A percentile compares a stretch with the other conserved stretches of the same genome.
Evolutionary conservation across 164 flowering plant species (phyloP).

Genomic region (Protea cynaroides): DNA sequence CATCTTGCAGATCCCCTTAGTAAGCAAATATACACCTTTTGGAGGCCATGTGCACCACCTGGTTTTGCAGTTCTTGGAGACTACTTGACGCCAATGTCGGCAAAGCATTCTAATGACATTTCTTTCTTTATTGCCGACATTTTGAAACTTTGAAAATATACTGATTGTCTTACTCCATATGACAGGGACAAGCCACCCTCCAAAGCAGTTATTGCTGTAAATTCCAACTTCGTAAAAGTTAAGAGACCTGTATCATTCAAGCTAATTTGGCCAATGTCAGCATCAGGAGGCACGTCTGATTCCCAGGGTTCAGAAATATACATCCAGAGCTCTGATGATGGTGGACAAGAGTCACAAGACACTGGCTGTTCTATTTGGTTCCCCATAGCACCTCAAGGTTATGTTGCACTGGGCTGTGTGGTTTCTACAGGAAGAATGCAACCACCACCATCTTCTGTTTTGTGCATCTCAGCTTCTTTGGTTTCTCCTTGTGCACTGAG

Average conservation of each 20-base stretch:
- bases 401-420: conserved; percentile 92
- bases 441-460: too few species aligned
- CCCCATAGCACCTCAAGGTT: conserved; percentile 91
- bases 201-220: conserved; percentile 84
- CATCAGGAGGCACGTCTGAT: conserved; percentile 19
- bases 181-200: conserved; percentile 91
- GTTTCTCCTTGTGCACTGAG: too few species aligned
- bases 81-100: conserved; percentile 93
- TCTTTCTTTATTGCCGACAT: neutral
- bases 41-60: conserved; percentile 96
- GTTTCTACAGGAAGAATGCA: conserved; percentile 33
- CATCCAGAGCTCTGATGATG: too few species aligned
- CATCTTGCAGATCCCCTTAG: conserved; percentile 41
- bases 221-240: conserved; percentile 62
- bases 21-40: conserved; percentile 69
- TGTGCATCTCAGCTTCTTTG: too few species aligned
- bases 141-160: conserved; percentile 1
- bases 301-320: conserved; percentile 9
- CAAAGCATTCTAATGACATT: conserved; percentile 9
- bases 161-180: conserved; percentile 12
- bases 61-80: conserved; percentile 95
- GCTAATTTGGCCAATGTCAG: conserved; percentile 58
- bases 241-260: conserved; percentile 77
- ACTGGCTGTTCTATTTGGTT: conserved; percentile 75
- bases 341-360: conserved; percentile 23